phyloP scores from a whole-genome alignment of 2,329 filamentous ascomycete species.

The Colletotrichum theobromicola region DNA sequence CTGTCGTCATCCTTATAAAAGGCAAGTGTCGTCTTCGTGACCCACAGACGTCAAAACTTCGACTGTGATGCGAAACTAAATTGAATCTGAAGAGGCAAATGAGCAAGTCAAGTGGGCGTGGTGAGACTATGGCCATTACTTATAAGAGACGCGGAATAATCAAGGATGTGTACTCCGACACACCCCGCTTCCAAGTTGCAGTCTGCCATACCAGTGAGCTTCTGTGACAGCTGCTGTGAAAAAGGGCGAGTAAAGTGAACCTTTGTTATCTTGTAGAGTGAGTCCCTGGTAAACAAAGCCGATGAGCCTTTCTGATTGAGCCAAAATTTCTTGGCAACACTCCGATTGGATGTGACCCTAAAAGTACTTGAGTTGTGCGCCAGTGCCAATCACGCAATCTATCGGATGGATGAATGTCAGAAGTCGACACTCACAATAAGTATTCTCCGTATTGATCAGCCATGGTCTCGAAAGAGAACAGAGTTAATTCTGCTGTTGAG shows the following conservation, averaged over 20 bases:
- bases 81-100: not conserved
- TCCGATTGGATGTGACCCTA: not conserved
- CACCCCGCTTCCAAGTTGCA: not conserved
- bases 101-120: not conserved
- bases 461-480: too few relatives aligned
- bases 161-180: not conserved
- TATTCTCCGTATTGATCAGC: too few relatives aligned
- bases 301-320: not conserved
- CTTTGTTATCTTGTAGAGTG: too few relatives aligned
- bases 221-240: not conserved
- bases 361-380: too few relatives aligned
- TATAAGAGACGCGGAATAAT: not conserved
- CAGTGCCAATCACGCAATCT: too few relatives aligned
- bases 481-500: too few relatives aligned
- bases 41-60: accelerated
- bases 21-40: not conserved
- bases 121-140: not conserved
- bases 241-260: too few relatives aligned
- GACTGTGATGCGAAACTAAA: accelerated
- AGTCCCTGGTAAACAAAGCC: too few relatives aligned
- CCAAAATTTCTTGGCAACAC: not conserved
- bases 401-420: too few relatives aligned
- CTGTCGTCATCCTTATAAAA: not conserved
- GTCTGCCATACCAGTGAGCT: not conserved
- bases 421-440: too few relatives aligned